These are phyloP conservation scores for Inga oerstediana DNA, from an alignment of 306 rosid genomes.

Conservation along the genomic window DNA sequence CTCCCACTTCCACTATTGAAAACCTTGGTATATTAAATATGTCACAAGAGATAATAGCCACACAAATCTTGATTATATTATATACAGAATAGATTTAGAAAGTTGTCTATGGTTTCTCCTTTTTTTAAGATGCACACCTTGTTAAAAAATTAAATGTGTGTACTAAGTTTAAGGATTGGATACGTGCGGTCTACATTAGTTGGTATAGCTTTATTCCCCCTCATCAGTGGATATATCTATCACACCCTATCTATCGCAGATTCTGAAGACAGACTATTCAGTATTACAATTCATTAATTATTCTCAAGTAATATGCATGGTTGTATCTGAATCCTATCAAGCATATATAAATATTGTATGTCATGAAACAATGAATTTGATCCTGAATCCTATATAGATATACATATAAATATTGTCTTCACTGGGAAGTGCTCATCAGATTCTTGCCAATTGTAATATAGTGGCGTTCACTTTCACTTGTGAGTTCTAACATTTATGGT, in stretches of 20 bases:
- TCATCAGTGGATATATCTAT: not conserved
- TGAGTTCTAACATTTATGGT: not conserved
- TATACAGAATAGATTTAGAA: not conserved
- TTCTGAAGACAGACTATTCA: not conserved
- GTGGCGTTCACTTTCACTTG: not conserved
- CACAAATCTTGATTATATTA: not conserved
- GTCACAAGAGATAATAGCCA: conserved; percentile 8
- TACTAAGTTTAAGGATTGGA: not conserved
- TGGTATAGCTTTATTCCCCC: not conserved
- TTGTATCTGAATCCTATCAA: no score
- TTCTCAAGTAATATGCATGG: no score
- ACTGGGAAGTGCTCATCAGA: not conserved
- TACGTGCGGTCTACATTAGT: not conserved
- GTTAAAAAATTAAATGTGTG: not conserved
- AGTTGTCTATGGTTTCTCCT: conserved; percentile 9
- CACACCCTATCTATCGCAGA: not conserved
- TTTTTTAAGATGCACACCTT: conserved; percentile 25
- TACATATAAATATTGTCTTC: no score
- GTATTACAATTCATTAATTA: not conserved
- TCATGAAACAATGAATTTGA: no score
- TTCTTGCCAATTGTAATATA: not conserved
- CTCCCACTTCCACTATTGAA: conserved; percentile 27
- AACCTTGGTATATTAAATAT: not conserved
- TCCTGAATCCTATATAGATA: no score
- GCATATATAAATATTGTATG: no score